Base-by-base conservation (phyloP, 108 stramenopile genomes). In the Licmophora abbreviata region DNA sequence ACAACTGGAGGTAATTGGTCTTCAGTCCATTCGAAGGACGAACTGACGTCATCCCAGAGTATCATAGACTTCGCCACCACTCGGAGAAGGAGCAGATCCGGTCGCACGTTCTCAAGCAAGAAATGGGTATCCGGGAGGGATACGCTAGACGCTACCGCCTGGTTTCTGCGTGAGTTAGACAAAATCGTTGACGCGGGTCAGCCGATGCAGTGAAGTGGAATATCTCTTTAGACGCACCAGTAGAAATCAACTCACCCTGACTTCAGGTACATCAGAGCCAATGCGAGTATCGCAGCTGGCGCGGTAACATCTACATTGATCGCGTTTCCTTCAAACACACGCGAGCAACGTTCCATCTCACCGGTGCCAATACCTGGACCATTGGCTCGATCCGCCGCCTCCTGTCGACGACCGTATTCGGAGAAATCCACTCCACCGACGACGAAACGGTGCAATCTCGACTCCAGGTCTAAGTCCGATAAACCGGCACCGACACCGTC, bases 291-390 rank as follows among this genome's bases (percentile, higher is more conserved):
- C 18, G 98, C 92, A 25, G 85, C 98, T n/a, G 96, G 93, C 14
- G 94, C 80, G 24, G 98, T 99, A 1, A 99, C 75, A 55, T 97
- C 89, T 4, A 69, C 89, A 59, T 97, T 99, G 31, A 96, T 75
- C 14, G 71, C 70, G 20, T 83, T 82, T 0, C 89, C 84, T 58
- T 96, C 94, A 36, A 61, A 70, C 35, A 94, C 81, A 18, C 90
- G 75, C 35, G 93, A 88, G 52, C 90, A 88, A 36, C 74, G 61
- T 41, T 93, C 86, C 27, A 45, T 56, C 29, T 73, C 85, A 17
- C 48, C 65, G 43, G 64, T 56, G 8, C 53, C 34, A 10, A 48
- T 41, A 28, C 58, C 47, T 10, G 51, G 54, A 20, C 67, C 59
- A 20, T 63, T 29, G 20, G 64, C 59, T 37, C 81, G 57, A 33